A percentile compares a stretch with the other conserved stretches of the same genome.
Evolutionary conservation across 306 rosid genomes (phyloP).

Genomic region (Rosa multiflora): DNA sequence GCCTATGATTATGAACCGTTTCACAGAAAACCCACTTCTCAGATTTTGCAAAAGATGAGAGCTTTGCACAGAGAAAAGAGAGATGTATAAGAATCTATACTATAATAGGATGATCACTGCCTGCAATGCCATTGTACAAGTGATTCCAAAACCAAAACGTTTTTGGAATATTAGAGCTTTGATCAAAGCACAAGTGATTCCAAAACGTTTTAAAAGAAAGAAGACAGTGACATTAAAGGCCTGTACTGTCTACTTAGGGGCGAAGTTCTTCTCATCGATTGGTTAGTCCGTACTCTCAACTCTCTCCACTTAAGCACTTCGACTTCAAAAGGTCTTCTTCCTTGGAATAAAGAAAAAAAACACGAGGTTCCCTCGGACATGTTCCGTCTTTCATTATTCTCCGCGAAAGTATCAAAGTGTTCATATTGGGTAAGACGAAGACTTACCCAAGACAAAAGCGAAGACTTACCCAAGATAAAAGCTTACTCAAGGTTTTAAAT

Average conservation of each 20-base stretch:
- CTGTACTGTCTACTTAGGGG: neutral
- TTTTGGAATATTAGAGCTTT: neutral
- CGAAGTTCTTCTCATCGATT: neutral
- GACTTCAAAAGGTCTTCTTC: neutral
- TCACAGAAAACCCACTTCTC: constrained; percentile 3
- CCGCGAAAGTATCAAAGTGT: neutral
- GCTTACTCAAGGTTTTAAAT: too few species aligned
- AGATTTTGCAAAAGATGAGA: neutral
- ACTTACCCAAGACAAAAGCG: too few species aligned
- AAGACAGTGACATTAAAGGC: neutral
- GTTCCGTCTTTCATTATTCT: neutral
- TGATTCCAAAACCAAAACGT: neutral
- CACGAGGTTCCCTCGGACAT: neutral
- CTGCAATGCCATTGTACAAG: neutral
- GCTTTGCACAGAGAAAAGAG: neutral
- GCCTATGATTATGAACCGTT: neutral
- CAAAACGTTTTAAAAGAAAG: neutral
- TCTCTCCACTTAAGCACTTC: neutral
- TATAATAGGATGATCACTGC: neutral
- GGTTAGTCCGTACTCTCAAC: neutral
- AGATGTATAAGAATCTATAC: neutral
- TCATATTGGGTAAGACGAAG: neutral
- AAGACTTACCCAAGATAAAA: neutral
- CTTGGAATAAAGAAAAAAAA: neutral
- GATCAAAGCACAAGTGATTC: neutral